Evolutionary conservation across 257 asterid genomes (phyloP).

Genomic region (Scutellaria galericulata): DNA sequence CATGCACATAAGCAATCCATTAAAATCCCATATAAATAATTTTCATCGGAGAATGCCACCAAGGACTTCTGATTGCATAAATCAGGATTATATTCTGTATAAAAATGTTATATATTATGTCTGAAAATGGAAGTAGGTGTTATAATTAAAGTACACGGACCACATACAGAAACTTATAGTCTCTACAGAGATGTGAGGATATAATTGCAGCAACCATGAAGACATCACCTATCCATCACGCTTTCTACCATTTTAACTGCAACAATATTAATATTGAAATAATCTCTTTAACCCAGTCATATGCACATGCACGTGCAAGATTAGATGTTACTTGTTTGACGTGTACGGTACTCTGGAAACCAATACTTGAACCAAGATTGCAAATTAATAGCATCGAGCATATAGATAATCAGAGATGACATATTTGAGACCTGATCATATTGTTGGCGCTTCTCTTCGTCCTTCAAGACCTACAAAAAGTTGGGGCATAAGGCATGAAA

Average conservation of each 20-base stretch:
- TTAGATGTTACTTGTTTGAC: not conserved
- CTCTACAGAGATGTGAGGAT: slow-evolving; percentile 1
- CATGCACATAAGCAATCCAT: not conserved
- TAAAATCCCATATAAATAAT: not conserved
- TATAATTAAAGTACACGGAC: not conserved
- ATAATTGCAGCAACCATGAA: slow-evolving; percentile 14
- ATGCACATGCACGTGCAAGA: slow-evolving; percentile 11
- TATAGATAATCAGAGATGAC: slow-evolving; percentile 13
- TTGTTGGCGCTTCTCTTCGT: slow-evolving; percentile 80
- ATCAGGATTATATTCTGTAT: not conserved
- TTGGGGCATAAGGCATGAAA: slow-evolving; percentile 13
- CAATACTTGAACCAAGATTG: slow-evolving; percentile 6
- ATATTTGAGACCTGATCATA: slow-evolving; percentile 73
- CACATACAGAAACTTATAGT: not conserved
- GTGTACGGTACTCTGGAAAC: not conserved
- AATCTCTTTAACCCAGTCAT: not conserved
- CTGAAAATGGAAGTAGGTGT: slow-evolving; percentile 8
- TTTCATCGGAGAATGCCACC: not conserved
- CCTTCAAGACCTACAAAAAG: slow-evolving; percentile 81
- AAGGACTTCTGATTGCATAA: slow-evolving; percentile 4
- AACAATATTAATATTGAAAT: not conserved
- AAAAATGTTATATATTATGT: not conserved
- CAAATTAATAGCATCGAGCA: slow-evolving; percentile 4
- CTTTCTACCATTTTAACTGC: not conserved
- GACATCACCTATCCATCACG: not conserved